A percentile compares a stretch with the other conserved stretches of the same genome.
Evolutionary conservation across 768 basidiomycete genomes (phyloP).

Genomic region (Termitomyces sp.): DNA sequence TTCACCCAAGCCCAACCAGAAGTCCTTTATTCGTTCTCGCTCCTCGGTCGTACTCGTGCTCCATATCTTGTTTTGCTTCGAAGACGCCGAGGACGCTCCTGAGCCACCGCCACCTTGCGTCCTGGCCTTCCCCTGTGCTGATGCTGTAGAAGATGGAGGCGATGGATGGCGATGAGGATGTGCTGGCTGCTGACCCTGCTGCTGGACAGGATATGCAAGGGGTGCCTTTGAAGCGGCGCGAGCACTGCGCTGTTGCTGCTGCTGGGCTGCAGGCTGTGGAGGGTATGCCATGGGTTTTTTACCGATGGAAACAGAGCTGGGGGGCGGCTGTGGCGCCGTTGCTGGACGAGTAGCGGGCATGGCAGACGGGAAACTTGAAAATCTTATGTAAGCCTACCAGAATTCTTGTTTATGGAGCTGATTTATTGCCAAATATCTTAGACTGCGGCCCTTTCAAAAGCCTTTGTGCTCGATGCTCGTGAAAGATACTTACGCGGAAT

Average conservation of each 20-base stretch:
- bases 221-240: slow-evolving; percentile 47
- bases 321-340: slow-evolving; percentile 37
- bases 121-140: slow-evolving; percentile 23
- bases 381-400: slow-evolving; percentile 21
- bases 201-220: slow-evolving; percentile 30
- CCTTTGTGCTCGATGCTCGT: background rate
- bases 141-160: slow-evolving; percentile 42
- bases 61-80: slow-evolving; percentile 85
- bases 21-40: slow-evolving; percentile 95
- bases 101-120: slow-evolving; percentile 32
- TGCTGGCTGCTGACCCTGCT: slow-evolving; percentile 31
- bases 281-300: slow-evolving; percentile 90
- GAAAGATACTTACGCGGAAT: background rate
- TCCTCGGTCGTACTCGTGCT: slow-evolving; percentile 89
- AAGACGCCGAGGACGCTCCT: slow-evolving; percentile 24
- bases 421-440: slow-evolving; percentile 16
- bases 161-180: slow-evolving; percentile 39
- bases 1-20: slow-evolving; percentile 94
- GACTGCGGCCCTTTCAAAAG: background rate
- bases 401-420: slow-evolving; percentile 11
- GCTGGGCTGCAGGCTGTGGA: slow-evolving; percentile 28
- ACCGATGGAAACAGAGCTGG: slow-evolving; percentile 82
- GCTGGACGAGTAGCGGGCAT: slow-evolving; percentile 22
- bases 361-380: slow-evolving; percentile 22
- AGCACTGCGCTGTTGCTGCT: slow-evolving; percentile 39